Conservation (phyloP, 192 early-diverging fungal genomes). For the Lobosporangium transversale region DNA sequence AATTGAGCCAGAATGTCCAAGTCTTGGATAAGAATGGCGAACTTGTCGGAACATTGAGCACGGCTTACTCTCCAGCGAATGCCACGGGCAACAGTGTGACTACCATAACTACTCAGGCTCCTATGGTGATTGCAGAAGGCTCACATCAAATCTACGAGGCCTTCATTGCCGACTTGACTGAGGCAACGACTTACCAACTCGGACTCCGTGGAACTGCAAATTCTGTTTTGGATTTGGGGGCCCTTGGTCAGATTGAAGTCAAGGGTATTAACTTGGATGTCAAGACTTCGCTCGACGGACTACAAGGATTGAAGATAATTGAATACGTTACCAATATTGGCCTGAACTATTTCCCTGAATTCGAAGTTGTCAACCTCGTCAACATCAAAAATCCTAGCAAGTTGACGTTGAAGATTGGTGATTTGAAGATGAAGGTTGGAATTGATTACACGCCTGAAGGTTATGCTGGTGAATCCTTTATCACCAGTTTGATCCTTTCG, state of each 20-base stretch:
- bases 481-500: neutral
- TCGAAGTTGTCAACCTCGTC: neutral
- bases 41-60: slow-evolving; percentile 21
- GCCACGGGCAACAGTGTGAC: slow-evolving; percentile 53
- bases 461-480: neutral
- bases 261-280: slow-evolving; percentile 54
- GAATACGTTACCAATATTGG: neutral
- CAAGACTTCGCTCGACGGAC: slow-evolving; percentile 36
- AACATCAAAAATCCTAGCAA: slow-evolving; percentile 47
- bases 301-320: slow-evolving; percentile 25
- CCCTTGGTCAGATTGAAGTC: slow-evolving; percentile 53
- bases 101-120: slow-evolving; percentile 21
- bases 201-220: slow-evolving; percentile 56
- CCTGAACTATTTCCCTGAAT: neutral
- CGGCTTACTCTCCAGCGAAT: slow-evolving; percentile 8
- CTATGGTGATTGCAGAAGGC: slow-evolving; percentile 47
- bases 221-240: slow-evolving; percentile 42
- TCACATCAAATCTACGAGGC: slow-evolving; percentile 49
- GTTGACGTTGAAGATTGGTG: slow-evolving; percentile 27
- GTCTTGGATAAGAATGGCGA: slow-evolving; percentile 27
- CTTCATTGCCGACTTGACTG: slow-evolving; percentile 56
- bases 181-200: slow-evolving; percentile 37
- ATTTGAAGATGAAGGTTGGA: slow-evolving; percentile 1
- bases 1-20: slow-evolving; percentile 56
- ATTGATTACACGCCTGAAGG: neutral